Evolutionary conservation across 179 eudicot genomes (phyloP), one percentile per base, ranked within the genome.

Genomic region (Amaranthus tricolor): DNA sequence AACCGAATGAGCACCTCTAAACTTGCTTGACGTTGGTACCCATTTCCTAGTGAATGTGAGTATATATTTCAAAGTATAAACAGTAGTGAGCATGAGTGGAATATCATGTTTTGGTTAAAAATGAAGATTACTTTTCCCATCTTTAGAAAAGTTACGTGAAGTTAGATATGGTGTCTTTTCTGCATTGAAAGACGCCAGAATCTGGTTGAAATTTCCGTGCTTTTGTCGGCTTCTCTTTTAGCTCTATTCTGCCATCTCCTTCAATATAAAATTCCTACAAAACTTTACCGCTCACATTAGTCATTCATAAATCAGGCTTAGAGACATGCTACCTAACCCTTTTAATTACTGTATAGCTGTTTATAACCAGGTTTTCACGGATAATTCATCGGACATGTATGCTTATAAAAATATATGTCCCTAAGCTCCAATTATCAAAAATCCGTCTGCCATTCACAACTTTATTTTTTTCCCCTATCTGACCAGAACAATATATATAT

Each of bases 141-240:
- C 74, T 55, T 74, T 74, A 68, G 70, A 53, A 51, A 62, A 24
- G 65, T 21, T 58, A 44, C 13, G 61, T 68, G 74, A 74, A 68
- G 45, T 79, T 69, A 52, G 74, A 68, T 71, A 54, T 43, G 47
- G 69, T 68, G 62, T 65, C 62, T n/a, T 64, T 74, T 63, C 47
- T 68, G 61, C 71, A 82, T 61, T 72, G 76, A 78, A 78, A 75
- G 84, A 78, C 73, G 70, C 71, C 44, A 75, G 73, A 82, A 78
- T 78, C 84, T 71, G 66, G 76, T 82, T 66, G 71, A 82, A 71
- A 78, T 71, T 67, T 71, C 68, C 71, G 67, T 71, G 62, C 75
- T 70, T 71, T 74, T 74, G 79, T 78, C 69, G 82, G 77, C 14
- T 63, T 78, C 74, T 66, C 75, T 70, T 78, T 82, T 71, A 66